phyloP scores from a whole-genome alignment of 306 rosid species.

The Adenanthera pavonina region DNA sequence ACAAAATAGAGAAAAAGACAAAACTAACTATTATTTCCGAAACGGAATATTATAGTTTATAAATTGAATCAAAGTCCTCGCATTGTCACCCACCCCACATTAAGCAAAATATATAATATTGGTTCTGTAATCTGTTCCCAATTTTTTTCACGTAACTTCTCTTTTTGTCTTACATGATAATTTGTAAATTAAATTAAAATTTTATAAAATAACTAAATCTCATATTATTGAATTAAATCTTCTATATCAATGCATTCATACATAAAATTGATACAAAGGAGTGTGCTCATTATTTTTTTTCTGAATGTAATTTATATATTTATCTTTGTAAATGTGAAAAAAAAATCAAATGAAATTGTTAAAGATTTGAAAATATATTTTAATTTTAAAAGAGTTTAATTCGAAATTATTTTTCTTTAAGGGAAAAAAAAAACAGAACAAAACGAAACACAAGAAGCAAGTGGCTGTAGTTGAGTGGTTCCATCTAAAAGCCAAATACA shows the following conservation, averaged over 20 bases:
- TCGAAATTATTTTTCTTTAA: not conserved
- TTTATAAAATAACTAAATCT: no score
- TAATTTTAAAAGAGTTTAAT: not conserved
- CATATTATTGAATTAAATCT: no score
- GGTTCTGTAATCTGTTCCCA: not conserved
- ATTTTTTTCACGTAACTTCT: slow-evolving; percentile 34
- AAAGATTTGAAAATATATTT: not conserved
- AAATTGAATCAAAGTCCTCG: not conserved
- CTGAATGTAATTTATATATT: no score
- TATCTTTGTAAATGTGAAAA: no score
- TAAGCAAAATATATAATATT: no score
- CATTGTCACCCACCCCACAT: no score
- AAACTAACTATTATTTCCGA: not conserved
- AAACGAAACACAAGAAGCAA: not conserved
- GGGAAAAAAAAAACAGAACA: not conserved
- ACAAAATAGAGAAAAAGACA: not conserved
- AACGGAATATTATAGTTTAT: no score
- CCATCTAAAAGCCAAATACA: not conserved
- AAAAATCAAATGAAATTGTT: no score
- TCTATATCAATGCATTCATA: no score
- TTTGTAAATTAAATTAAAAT: no score
- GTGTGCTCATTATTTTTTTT: no score
- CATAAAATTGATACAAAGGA: no score
- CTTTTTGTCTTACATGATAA: slow-evolving; percentile 26
- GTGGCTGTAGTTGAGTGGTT: not conserved